Evolutionary conservation across 371 early-diverging fungal species (phyloP), one percentile per base, ranked within the genome.

Genomic region (Thermomucor indicae-seudaticae): DNA sequence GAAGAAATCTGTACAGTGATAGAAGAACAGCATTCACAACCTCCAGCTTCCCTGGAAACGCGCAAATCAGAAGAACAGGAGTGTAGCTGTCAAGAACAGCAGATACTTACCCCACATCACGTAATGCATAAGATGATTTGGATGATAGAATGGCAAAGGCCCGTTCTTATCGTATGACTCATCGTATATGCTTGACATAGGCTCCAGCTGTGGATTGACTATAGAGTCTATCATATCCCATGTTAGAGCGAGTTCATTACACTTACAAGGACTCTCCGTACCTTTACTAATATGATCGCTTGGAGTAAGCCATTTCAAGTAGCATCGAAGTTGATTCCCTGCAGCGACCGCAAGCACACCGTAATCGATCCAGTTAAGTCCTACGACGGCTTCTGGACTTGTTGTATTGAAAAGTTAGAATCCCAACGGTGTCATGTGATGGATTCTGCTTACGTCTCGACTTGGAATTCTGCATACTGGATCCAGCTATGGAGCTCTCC

Each of bases 121-220:
- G 57, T 90, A 87, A 43, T 90, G 83, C 7, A 81, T 67, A 34
- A 92, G 56, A 30, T 87, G 67, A n/a, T 75, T 59, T 1, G 92
- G 92, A 56, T 92, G 90, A 57, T 91, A 86, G 39, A 89, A 84
- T 0, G 87, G 88, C 20, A 86, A 52, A 0, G 84, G 80, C 0
- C 84, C 84, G 51, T 83, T 80, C 61, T 78, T 65, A 49, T 47
- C 67, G 45, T 60, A 83, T 22, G 66, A 74, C 47, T 67, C 41
- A 55, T 84, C 81, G 52, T 73, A 81, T 0, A 84, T 65, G 27
- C 78, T 83, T 10, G 81, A 72, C 48, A 77, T 63, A 1, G 58
- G 60, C 40, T 72, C 67, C 37, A 68, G 23, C 12, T 66, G 49
- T 2, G 61, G 63, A 42, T 60, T 60, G 1, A 61, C 60, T 2